phyloP scores from a whole-genome alignment of 768 basidiomycete genomes.

The Tremella fuciformis region DNA sequence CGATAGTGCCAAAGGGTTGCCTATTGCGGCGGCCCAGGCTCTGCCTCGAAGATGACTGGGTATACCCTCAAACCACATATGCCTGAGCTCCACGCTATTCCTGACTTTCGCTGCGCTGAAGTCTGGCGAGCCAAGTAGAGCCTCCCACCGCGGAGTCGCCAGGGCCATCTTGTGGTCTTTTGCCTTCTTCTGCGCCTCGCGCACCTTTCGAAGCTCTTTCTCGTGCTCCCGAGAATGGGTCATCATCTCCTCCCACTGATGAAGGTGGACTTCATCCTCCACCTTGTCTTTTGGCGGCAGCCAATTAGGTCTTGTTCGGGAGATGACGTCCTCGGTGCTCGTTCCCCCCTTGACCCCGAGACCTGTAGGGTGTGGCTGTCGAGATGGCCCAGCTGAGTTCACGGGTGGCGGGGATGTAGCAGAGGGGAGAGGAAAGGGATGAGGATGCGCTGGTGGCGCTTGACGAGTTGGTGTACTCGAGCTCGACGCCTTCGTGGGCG shows the following conservation, averaged over 20 bases:
- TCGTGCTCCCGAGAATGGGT: slow-evolving; percentile 38
- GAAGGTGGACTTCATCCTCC: slow-evolving; percentile 47
- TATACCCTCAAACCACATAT: slow-evolving; percentile 48
- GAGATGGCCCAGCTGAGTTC: slow-evolving; percentile 23
- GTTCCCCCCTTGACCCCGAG: slow-evolving; percentile 30
- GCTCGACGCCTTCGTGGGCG: slow-evolving; percentile 1
- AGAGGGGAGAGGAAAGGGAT: slow-evolving; percentile 36
- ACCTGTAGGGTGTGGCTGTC: slow-evolving; percentile 11
- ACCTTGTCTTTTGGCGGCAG: slow-evolving; percentile 46
- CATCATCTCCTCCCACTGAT: slow-evolving; percentile 51
- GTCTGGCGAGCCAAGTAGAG: slow-evolving; percentile 27
- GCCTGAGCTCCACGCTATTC: slow-evolving; percentile 30
- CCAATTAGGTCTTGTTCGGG: slow-evolving; percentile 44
- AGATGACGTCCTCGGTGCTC: slow-evolving; percentile 42
- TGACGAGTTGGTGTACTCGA: slow-evolving; percentile 22
- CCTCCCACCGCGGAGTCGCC: slow-evolving; percentile 42
- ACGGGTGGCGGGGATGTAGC: slow-evolving; percentile 9
- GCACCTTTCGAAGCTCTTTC: slow-evolving; percentile 24
- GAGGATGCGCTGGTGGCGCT: slow-evolving; percentile 44
- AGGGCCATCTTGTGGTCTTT: slow-evolving; percentile 39
- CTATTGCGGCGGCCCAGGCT: slow-evolving; percentile 47
- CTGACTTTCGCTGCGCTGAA: slow-evolving; percentile 31
- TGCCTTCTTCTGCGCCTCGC: slow-evolving; percentile 26
- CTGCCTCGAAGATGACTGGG: slow-evolving; percentile 48
- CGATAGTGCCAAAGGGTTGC: slow-evolving; percentile 46